phyloP scores from a whole-genome alignment of 352 stramenopile species.

The Elongisporangium senticosum region DNA sequence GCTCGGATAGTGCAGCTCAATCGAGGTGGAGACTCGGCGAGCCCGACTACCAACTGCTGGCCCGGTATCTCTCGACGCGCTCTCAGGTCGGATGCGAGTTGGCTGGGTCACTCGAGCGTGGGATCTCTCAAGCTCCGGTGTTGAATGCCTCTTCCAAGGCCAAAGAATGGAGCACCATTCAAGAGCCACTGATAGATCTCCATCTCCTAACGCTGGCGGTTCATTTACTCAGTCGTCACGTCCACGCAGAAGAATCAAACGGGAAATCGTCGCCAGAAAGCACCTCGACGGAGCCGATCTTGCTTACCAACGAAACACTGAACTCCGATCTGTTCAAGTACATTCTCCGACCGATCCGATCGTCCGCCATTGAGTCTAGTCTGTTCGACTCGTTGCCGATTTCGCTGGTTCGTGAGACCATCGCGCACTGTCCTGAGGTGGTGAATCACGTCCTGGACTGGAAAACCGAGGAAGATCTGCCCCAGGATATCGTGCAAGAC shows the following conservation, averaged over 20 bases:
- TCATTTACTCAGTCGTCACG: conserved; percentile 58
- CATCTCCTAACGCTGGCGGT: conserved; percentile 53
- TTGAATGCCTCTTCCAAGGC: no score
- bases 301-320: conserved; percentile 41
- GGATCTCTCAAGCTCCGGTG: no score
- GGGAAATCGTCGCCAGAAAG: neutral
- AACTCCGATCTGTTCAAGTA: conserved; percentile 73
- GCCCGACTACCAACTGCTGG: conserved; percentile 24
- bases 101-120: no score
- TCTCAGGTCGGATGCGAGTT: conserved; percentile 4
- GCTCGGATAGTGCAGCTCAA: conserved; percentile 5
- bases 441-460: conserved; percentile 76
- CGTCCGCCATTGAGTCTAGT: conserved; percentile 74
- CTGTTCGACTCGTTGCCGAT: conserved; percentile 69
- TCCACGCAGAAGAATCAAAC: conserved; percentile 21
- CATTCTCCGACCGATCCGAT: conserved; percentile 69
- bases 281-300: conserved; percentile 3
- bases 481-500: conserved; percentile 33
- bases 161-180: conserved; percentile 41
- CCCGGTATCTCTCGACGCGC: conserved; percentile 29
- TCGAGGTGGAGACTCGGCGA: conserved; percentile 9
- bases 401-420: conserved; percentile 68
- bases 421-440: conserved; percentile 69
- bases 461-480: conserved; percentile 64
- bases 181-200: conserved; percentile 40